A percentile compares a stretch with the other conserved stretches of the same genome.
These are phyloP conservation scores for Malania oleifera DNA, from an alignment of 164 flowering plant species.

Conservation along the genomic window DNA sequence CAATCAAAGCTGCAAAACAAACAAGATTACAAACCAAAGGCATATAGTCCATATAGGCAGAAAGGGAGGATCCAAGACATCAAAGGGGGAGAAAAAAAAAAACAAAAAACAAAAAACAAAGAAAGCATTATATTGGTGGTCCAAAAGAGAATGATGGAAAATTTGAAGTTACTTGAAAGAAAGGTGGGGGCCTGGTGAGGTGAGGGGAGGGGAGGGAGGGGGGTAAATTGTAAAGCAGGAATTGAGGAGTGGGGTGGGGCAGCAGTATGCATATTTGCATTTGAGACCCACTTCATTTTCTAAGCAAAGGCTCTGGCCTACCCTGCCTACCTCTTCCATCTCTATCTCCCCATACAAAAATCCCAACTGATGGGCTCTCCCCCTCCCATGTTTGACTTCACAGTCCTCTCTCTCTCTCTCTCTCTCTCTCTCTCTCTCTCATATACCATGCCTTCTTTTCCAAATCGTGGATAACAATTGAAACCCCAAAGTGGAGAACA, in stretches of 20 bases:
- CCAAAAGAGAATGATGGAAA: conserved; percentile 27
- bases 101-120: neutral
- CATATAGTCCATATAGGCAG: no score
- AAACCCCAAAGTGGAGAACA: conserved; percentile 36
- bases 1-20: neutral
- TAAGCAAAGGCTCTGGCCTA: no score
- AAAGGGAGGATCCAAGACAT: no score
- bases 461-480: conserved; percentile 14
- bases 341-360: no score
- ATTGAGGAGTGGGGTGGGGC: neutral
- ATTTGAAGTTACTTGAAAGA: conserved; percentile 16
- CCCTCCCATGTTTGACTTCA: conserved; percentile 14
- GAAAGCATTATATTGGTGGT: neutral
- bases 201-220: conserved; percentile 6
- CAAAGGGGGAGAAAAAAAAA: no score
- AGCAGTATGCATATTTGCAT: no score
- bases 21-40: conserved; percentile 7
- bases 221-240: no score
- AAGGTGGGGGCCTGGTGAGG: conserved; percentile 6
- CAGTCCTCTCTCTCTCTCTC: conserved; percentile 9
- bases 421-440: conserved; percentile 8
- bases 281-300: conserved; percentile 3
- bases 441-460: conserved; percentile 6
- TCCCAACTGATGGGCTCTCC: no score
- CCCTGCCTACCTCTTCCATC: no score